phyloP scores from a whole-genome alignment of 2,329 filamentous ascomycete species.

The Epichloe uncinata region DNA sequence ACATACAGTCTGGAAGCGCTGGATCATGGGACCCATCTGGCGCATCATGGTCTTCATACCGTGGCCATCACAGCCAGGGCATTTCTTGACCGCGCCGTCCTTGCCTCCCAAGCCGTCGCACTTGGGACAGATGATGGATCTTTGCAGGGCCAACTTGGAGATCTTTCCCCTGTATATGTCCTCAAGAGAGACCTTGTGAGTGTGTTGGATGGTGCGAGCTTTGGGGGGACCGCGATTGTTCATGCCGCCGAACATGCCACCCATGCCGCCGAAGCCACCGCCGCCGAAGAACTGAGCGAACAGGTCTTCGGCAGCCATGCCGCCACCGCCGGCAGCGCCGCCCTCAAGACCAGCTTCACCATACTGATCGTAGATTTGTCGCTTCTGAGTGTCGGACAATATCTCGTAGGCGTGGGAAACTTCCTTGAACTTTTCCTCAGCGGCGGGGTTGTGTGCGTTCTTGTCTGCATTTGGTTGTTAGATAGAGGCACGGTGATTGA shows the following conservation, averaged over 20 bases:
- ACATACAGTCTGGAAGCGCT: conserved; percentile 98
- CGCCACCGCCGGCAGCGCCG: conserved; percentile 58
- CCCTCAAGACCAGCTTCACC: conserved; percentile 93
- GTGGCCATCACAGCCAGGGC: conserved; percentile 76
- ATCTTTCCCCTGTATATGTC: conserved; percentile 97
- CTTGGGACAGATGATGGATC: conserved; percentile 91
- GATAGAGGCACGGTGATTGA: background rate
- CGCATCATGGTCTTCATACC: conserved; percentile 99
- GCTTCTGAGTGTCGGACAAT: conserved; percentile 84
- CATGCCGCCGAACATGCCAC: conserved; percentile 65
- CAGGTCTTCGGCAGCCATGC: conserved; percentile 92
- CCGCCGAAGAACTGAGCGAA: conserved; percentile 95
- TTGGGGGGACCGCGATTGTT: conserved; percentile 69
- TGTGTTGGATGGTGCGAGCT: conserved; percentile 93
- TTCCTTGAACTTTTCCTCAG: conserved; percentile 97
- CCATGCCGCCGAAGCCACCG: conserved; percentile 48
- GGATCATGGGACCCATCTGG: conserved; percentile 99
- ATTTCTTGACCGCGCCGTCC: conserved; percentile 93
- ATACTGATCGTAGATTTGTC: conserved; percentile 89
- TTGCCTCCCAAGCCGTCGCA: conserved; percentile 93
- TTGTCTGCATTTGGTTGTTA: conserved; percentile 51
- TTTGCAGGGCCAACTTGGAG: conserved; percentile 92
- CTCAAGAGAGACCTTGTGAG: conserved; percentile 95
- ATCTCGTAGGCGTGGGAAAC: conserved; percentile 92
- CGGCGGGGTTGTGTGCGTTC: conserved; percentile 84